A percentile compares a stretch with the other conserved stretches of the same genome.
Evolutionary conservation across 2,329 filamentous ascomycete genomes (phyloP).

Genomic region (Paraconiothyrium brasiliense): DNA sequence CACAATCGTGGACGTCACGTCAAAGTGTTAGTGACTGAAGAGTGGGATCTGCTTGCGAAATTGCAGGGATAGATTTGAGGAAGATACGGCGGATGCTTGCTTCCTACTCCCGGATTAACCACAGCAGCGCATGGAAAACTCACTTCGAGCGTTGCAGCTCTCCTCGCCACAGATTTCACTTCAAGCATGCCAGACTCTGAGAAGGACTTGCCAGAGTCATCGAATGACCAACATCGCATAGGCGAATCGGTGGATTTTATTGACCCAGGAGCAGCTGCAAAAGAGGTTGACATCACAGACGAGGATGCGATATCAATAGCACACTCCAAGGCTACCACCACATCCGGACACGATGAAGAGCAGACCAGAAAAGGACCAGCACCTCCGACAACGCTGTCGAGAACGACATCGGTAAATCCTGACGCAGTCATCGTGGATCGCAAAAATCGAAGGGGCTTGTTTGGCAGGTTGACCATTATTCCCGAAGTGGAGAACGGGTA

Average conservation of each 20-base stretch:
- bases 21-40: neutral
- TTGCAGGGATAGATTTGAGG: neutral
- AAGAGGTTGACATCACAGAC: conserved; percentile 23
- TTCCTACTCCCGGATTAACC: conserved; percentile 15
- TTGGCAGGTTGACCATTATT: conserved; percentile 75
- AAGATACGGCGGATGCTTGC: conserved; percentile 6
- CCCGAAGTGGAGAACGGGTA: conserved; percentile 82
- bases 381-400: conserved; percentile 32
- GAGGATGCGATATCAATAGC: conserved; percentile 33
- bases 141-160: neutral
- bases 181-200: conserved; percentile 20
- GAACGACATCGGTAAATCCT: conserved; percentile 45
- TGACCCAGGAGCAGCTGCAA: conserved; percentile 15
- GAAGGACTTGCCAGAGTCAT: conserved; percentile 11
- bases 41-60: neutral
- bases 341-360: conserved; percentile 34
- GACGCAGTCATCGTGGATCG: conserved; percentile 61
- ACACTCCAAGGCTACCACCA: conserved; percentile 34
- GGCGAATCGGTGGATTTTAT: conserved; percentile 9
- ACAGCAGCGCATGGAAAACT: conserved; percentile 1
- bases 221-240: conserved; percentile 2
- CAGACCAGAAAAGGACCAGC: conserved; percentile 12
- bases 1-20: neutral
- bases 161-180: neutral
- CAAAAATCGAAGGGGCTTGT: conserved; percentile 72